Conservation (phyloP, 371 early-diverging fungal species). For the Haplosporangium sp. region DNA sequence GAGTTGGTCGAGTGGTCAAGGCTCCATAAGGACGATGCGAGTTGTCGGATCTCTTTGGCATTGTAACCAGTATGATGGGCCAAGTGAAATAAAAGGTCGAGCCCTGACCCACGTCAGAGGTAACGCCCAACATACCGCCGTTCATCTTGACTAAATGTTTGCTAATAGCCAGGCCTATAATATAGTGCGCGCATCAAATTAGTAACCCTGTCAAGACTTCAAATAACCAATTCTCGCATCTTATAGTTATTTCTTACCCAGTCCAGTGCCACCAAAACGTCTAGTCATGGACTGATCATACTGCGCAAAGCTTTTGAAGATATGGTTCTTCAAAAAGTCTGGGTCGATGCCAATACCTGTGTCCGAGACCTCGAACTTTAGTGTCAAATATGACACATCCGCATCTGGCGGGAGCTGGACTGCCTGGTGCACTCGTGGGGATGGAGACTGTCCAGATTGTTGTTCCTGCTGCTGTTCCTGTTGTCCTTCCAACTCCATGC, state of each 20-base stretch:
- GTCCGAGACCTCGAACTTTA: constrained; percentile 43
- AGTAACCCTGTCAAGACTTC: background rate
- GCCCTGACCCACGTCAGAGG: constrained; percentile 54
- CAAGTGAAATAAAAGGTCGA: constrained; percentile 57
- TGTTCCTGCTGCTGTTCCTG: background rate
- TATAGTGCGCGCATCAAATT: too few species aligned
- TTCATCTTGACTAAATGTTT: constrained; percentile 58
- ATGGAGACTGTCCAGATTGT: background rate
- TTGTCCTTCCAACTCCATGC: background rate
- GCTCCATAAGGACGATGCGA: background rate
- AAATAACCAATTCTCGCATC: background rate
- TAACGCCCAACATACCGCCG: constrained; percentile 51
- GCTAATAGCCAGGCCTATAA: constrained; percentile 55
- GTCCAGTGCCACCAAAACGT: constrained; percentile 56
- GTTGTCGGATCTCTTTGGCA: background rate
- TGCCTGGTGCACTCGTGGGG: constrained; percentile 6
- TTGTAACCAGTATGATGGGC: constrained; percentile 24
- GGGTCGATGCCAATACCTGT: constrained; percentile 56
- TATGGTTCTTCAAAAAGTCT: constrained; percentile 50
- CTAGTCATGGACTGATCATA: constrained; percentile 56
- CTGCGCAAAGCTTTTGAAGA: constrained; percentile 60
- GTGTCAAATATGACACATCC: constrained; percentile 17
- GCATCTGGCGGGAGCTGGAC: constrained; percentile 30
- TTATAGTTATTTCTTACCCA: constrained; percentile 26
- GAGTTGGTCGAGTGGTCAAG: constrained; percentile 4